These are phyloP conservation scores for Aaosphaeria arxii DNA, from an alignment of 2,329 filamentous ascomycete species.

Conservation along the genomic window DNA sequence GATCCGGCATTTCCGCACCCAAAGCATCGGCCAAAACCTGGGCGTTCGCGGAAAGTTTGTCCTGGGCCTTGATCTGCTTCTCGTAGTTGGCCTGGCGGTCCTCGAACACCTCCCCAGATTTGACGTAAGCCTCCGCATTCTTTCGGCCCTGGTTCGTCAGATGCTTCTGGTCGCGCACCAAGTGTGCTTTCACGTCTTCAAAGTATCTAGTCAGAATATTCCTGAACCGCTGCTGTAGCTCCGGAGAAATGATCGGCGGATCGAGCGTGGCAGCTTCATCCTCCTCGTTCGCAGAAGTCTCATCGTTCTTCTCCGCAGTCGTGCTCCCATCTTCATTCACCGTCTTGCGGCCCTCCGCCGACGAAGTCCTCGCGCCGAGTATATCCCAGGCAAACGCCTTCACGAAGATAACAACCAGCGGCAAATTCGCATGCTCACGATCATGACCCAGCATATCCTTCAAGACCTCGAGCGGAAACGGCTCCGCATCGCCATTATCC, in stretches of 20 bases:
- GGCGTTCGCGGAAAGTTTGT: slow-evolving; percentile 84
- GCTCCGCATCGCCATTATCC: slow-evolving; percentile 68
- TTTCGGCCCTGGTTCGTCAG: slow-evolving; percentile 83
- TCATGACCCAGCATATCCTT: slow-evolving; percentile 95
- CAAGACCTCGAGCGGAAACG: slow-evolving; percentile 94
- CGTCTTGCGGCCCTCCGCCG: slow-evolving; percentile 76
- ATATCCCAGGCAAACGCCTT: slow-evolving; percentile 97
- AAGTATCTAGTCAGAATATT: slow-evolving; percentile 86
- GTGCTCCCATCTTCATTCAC: slow-evolving; percentile 77
- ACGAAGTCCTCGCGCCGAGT: slow-evolving; percentile 70
- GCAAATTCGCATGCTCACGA: slow-evolving; percentile 85
- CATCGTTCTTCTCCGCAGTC: slow-evolving; percentile 53
- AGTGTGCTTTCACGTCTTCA: slow-evolving; percentile 85
- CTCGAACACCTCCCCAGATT: slow-evolving; percentile 97
- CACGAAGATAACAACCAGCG: slow-evolving; percentile 89
- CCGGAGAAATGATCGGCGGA: slow-evolving; percentile 69
- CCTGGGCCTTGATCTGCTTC: slow-evolving; percentile 86
- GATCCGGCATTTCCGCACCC: slow-evolving; percentile 87
- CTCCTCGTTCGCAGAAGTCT: slow-evolving; percentile 51
- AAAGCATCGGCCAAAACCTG: slow-evolving; percentile 87
- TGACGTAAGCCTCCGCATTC: slow-evolving; percentile 97
- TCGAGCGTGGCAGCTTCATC: slow-evolving; percentile 58
- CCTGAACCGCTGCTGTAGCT: slow-evolving; percentile 80
- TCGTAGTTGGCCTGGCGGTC: slow-evolving; percentile 95
- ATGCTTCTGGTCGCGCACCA: slow-evolving; percentile 87